phyloP scores from a whole-genome alignment of 768 basidiomycete genomes.

The Boletus rufocinnamomeus region DNA sequence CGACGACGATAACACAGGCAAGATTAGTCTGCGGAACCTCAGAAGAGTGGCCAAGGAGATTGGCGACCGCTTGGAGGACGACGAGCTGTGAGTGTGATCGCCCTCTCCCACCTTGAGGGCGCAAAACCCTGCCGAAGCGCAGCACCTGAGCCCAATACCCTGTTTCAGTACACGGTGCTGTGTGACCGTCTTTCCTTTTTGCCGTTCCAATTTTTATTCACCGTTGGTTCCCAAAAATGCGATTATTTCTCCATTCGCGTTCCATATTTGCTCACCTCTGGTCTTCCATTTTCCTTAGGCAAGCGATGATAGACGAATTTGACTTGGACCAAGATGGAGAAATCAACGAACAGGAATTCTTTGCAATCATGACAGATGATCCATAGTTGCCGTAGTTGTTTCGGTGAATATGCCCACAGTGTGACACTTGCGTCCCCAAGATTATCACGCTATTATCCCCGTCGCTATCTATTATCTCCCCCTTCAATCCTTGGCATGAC shows the following conservation, averaged over 20 bases:
- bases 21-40: conserved; percentile 89
- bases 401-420: conserved; percentile 5
- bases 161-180: conserved; percentile 29
- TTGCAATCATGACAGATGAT: conserved; percentile 96
- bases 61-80: conserved; percentile 92
- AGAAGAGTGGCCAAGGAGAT: conserved; percentile 95
- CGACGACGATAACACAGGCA: conserved; percentile 94
- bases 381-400: conserved; percentile 40
- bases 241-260: conserved; percentile 13
- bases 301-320: conserved; percentile 99
- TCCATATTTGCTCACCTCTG: conserved; percentile 35
- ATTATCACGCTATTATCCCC: conserved; percentile 14
- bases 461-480: conserved; percentile 22
- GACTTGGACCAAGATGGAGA: conserved; percentile 98
- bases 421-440: background rate
- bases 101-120: conserved; percentile 18
- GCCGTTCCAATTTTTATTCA: conserved; percentile 24
- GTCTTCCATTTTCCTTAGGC: conserved; percentile 52
- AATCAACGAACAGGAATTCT: conserved; percentile 95
- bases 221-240: conserved; percentile 27
- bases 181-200: conserved; percentile 19
- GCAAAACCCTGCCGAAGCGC: conserved; percentile 18
- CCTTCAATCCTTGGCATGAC: conserved; percentile 15
- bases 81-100: conserved; percentile 78
- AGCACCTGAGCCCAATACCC: conserved; percentile 32